Evolutionary conservation across 164 flowering plant species (phyloP).

Genomic region (Vitis rotundifolia): DNA sequence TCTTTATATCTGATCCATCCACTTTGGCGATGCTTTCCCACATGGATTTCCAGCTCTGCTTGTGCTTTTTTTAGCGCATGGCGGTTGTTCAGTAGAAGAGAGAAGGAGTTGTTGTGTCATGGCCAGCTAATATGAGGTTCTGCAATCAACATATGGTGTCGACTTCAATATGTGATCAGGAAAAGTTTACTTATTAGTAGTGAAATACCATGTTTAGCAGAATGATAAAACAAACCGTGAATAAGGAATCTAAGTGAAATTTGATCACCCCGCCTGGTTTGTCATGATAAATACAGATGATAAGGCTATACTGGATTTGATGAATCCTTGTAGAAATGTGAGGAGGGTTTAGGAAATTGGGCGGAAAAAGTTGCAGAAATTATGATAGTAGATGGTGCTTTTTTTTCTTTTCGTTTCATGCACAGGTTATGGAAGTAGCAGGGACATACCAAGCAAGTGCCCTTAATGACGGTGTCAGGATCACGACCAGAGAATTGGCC

Average conservation of each 20-base stretch:
- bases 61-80: constrained; percentile 20
- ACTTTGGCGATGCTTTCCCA: constrained; percentile 25
- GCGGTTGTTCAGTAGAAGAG: constrained; percentile 25
- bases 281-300: no score
- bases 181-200: neutral
- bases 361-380: no score
- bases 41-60: constrained; percentile 26
- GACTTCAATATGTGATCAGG: neutral
- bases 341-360: no score
- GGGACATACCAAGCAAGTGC: constrained; percentile 14
- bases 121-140: constrained; percentile 20
- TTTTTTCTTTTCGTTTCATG: no score
- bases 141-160: neutral
- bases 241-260: no score
- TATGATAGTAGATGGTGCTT: no score
- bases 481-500: constrained; percentile 4
- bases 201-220: neutral
- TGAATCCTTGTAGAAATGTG: no score
- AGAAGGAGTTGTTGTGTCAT: constrained; percentile 20
- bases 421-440: neutral
- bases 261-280: no score
- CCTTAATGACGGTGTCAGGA: constrained; percentile 22
- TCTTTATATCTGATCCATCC: constrained; percentile 27
- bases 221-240: no score
- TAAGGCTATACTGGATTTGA: no score